Conservation (phyloP, 1,284 basidiomycete species). For the Irpex lacteus region DNA sequence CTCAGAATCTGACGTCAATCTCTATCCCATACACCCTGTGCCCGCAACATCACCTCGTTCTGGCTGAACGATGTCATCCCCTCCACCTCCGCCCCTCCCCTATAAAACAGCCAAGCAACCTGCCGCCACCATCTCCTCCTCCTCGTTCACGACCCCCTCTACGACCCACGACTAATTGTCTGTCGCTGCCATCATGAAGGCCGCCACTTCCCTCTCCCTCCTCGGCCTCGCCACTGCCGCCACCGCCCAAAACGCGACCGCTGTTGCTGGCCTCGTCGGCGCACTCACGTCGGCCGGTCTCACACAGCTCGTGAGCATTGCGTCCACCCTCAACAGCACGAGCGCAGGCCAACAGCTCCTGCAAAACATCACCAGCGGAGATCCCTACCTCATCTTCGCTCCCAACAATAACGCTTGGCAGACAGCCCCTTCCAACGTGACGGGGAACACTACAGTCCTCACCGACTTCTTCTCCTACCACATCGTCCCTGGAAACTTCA, state of each 20-base stretch:
- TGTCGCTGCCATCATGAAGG: constrained; percentile 3
- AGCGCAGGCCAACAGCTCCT: constrained; percentile 43
- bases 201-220: constrained; percentile 15
- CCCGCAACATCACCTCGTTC: too few relatives aligned
- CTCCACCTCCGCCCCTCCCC: background rate
- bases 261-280: constrained; percentile 32
- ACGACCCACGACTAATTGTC: background rate
- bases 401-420: constrained; percentile 46
- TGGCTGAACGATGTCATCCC: too few relatives aligned
- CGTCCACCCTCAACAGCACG: constrained; percentile 39
- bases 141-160: background rate
- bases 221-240: constrained; percentile 16
- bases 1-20: background rate
- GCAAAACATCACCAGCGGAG: constrained; percentile 33
- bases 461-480: constrained; percentile 60
- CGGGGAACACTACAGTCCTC: constrained; percentile 36
- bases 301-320: constrained; percentile 35
- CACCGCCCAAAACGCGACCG: constrained; percentile 28
- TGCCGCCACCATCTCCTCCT: background rate
- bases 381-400: constrained; percentile 43
- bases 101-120: background rate
- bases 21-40: background rate
- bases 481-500: constrained; percentile 53
- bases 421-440: constrained; percentile 32
- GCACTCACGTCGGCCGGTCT: constrained; percentile 35